Evolutionary conservation across 257 asterid genomes (phyloP), one percentile per base, ranked within the genome.

Genomic region (Ballota nigra): DNA sequence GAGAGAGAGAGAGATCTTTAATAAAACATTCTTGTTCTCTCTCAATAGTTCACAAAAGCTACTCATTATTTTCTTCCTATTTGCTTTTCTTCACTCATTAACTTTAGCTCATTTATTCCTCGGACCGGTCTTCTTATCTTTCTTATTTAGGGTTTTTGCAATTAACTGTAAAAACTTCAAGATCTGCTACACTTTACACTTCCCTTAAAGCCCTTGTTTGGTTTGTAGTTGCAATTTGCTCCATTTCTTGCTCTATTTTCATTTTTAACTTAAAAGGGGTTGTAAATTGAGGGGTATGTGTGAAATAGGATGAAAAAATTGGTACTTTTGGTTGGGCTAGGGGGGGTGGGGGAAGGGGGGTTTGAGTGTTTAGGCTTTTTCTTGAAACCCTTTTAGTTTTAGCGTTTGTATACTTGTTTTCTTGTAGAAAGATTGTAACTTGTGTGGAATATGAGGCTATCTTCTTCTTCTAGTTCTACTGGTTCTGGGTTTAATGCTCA

Each of bases 371-470:
- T 45, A 63, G 49, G 56, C 36, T 77, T 57, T 63, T 55, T 72
- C 53, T 51, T 71, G 73, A 69, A 52, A 41, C 74, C 69, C 78
- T 74, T 66, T 43, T 78, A 61, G 13, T 71, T 83, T 68, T 75
- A 43, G 75, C 56, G 63, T 52, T 73, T 34, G 78, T 71, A 33
- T 31, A 60, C 65, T 49, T 68, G 72, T 43, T 40, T 75, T 67
- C 62, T 70, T 40, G 38, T 66, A 69, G 75, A 66, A 66, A 73
- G 66, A 59, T 68, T 63, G 66, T 29, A 22, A 47, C 69, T 79
- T 79, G 49, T 78, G 70, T 66, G 81, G 81, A 80, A 90, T 74
- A 85, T 92, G 98, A 89, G 89, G 96, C 62, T 89, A 29, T 87
- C 96, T 74, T 77, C 88, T 36, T 72, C 87, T 40, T 79, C 89